Evolutionary conservation across 2,329 filamentous ascomycete genomes (phyloP), one percentile per base, ranked within the genome.

Genomic region (Huntiella abstrusa): DNA sequence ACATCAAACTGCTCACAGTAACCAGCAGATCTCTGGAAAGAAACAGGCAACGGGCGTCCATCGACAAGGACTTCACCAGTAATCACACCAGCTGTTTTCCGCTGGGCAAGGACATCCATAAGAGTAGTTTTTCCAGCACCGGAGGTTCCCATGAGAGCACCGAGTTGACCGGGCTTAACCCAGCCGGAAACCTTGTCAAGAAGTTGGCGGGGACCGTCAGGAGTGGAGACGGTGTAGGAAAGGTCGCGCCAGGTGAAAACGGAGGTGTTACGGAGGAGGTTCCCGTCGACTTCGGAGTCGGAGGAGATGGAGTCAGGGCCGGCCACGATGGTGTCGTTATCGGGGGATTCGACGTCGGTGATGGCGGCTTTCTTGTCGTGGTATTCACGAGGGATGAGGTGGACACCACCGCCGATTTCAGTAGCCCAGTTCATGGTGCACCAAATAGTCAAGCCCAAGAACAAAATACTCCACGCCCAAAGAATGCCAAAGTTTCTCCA

Each of bases 111-210:
- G 2, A 85, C 81, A 58, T 92, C 85, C 5, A 92, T 66, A 2
- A 93, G 69, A 0, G 84, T 91, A 0, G 84, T 92, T 61, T 80
- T 92, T 44, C 85, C 84, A 12, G 85, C 84, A 52, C 83, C 83
- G 8, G 78, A 82, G 2, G 81, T 75, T 54, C 83, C 79, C 82
- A 87, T 83, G n/a, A 88, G 65, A 4, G 81, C 83, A 2, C 78
- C 83, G 15, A 86, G 61, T 52, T 77, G 85, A 40, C 83, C 83
- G 1, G 83, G 82, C 59, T 84, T 83, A 47, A 87, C 35, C 75
- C 80, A 92, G 2, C 84, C 85, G 52, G 86, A 75, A 1, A 92
- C 80, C 48, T 88, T 71, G 52, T 91, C 77, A 5, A 93, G 65
- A 49, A 93, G 75, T 10, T 72, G 65, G 6, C 80, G 74, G 70